Base-by-base conservation (phyloP, 2,329 filamentous ascomycete genomes). In the Nannizziopsis barbatae region DNA sequence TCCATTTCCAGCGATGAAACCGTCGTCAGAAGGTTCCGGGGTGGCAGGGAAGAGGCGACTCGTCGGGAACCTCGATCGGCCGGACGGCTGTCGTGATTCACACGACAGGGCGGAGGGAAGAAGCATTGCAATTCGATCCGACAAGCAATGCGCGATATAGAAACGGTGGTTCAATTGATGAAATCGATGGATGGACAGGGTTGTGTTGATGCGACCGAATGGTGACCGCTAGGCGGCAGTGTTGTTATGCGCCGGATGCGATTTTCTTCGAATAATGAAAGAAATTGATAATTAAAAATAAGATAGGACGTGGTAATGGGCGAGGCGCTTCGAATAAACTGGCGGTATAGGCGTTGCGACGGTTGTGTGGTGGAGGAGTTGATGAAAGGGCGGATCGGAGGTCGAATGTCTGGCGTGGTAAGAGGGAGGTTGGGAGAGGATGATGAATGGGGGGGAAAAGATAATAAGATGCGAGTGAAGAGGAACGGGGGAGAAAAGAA, bases 91-190 rank as follows among this genome's bases (percentile, higher is more conserved):
- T 53, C 63, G 63, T 57, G 60, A 57, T 53, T 71, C 68, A 63
- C 69, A 71, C 49, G 67, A 58, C 43, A 72, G 58, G 30, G 69
- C 69, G 7, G 69, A 71, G 50, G 68, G 69, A 50, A 72, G 67
- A 42, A 72, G 56, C 69, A 72, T 68, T 32, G 47, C 52, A 22
- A 11, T 30, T n/a, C 17, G 33, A 10, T 9, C 36, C 27, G n/a
- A 17, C 15, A 10, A 8, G 9, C 12, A 31, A 35, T 31, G 50
- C 41, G 50, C 46, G 15, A 41, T 14, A 32, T 8, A 22, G 12
- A 2, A 20, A 22, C 36, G 10, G 38, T 9, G 12, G 35, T 42
- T 30, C 42, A 20, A 10, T 35, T 15, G 18, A 14, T 10, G 10
- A 10, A 31, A 31, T 12, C 39, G 36, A 32, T 27, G 30, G 31